Evolutionary conservation across 2,329 filamentous ascomycete species (phyloP).

Genomic region (Claviceps cyperi): DNA sequence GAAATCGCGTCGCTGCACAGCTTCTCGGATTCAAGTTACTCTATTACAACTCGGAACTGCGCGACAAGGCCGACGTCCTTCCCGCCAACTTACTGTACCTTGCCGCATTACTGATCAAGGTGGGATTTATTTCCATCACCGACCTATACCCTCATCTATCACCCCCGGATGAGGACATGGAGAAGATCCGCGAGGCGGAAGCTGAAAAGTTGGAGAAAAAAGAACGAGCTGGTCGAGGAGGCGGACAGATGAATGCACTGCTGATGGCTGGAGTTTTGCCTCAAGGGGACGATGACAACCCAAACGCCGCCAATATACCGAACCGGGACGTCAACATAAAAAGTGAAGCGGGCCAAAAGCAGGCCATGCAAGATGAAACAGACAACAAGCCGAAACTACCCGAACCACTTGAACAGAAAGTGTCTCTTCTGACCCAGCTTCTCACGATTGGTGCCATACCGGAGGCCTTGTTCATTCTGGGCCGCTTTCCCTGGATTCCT

Average conservation of each 20-base stretch:
- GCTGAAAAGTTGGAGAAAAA: conserved; percentile 65
- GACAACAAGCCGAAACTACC: conserved; percentile 41
- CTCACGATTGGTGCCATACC: conserved; percentile 85
- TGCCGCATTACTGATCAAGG: conserved; percentile 84
- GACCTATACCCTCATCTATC: conserved; percentile 90
- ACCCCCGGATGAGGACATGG: conserved; percentile 73
- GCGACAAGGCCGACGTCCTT: conserved; percentile 60
- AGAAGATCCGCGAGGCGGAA: conserved; percentile 52
- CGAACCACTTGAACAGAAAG: conserved; percentile 78
- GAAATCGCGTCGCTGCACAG: conserved; percentile 86
- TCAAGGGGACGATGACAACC: conserved; percentile 54
- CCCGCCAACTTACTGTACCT: conserved; percentile 90
- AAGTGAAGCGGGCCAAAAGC: conserved; percentile 37
- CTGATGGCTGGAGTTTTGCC: conserved; percentile 74
- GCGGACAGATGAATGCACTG: conserved; percentile 65
- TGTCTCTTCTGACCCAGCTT: conserved; percentile 67
- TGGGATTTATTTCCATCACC: conserved; percentile 84
- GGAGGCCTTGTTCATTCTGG: conserved; percentile 82
- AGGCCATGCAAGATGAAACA: conserved; percentile 23
- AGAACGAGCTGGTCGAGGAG: conserved; percentile 57
- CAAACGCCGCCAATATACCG: conserved; percentile 22
- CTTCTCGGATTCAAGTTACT: conserved; percentile 92
- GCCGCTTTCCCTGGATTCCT: conserved; percentile 82
- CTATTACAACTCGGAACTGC: conserved; percentile 75
- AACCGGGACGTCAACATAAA: conserved; percentile 39